Base-by-base conservation (phyloP, 768 basidiomycete genomes). In the Agaricus subrufescens region DNA sequence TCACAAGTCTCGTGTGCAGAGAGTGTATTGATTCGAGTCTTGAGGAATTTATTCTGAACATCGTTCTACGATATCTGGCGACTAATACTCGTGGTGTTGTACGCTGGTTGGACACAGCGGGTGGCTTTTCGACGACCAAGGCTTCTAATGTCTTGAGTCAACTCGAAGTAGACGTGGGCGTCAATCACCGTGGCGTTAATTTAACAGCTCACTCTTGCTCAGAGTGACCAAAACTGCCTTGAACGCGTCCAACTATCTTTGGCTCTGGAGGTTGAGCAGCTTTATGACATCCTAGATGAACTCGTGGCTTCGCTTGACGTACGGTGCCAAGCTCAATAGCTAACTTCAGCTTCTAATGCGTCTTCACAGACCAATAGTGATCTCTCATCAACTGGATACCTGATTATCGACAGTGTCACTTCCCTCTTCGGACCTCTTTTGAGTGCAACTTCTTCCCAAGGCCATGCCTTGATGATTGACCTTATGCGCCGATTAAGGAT, bases 71-170 rank as follows among this genome's bases (percentile, higher is more conserved):
- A 19, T 75, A 83, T 62, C 77, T 91, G 3, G 65, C 69, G 2
- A 57, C 64, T 15, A 48, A 72, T 51, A 54, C 59, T 19, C 61
- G 74, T n/a, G 66, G 73, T 2, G 73, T 65, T 49, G 81, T 75
- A 1, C 64, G 83, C 4, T 92, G 90, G 90, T 76, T 92, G 46
- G 89, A 92, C 62, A 86, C 85, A 9, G 77, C 76, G 0, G 87
- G 88, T 1, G 82, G 82, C 58, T 88, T 91, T 64, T 78, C 85
- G 38, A 71, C 73, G 0, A 79, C 81, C 25, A 72, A 73, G 39
- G 76, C 82, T 2, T 58, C 67, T 3, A 62, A 70, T 23, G 61
- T 84, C 15, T 58, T 66, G 53, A 61, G 61, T 12, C 61, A 65
- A 11, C 46, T 58, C 61, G 59, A 68, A 60, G 60, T 63, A 71